A percentile compares a stretch with the other conserved stretches of the same genome.
Conservation (phyloP, 495 filamentous ascomycete species). For the Aspergillus ostianus region DNA sequence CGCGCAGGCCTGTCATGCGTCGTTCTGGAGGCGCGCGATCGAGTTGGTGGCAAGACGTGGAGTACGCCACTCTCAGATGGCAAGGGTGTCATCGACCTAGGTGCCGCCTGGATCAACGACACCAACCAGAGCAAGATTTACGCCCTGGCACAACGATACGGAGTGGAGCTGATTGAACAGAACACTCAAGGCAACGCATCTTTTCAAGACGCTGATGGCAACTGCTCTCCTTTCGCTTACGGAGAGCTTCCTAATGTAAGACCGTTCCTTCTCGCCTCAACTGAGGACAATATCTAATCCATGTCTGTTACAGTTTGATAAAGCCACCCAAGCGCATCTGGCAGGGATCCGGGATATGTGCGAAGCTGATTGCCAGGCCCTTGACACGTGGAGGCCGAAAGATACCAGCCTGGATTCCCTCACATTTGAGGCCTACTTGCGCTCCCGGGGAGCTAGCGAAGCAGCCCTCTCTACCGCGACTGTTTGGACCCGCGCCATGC, state of each 20-base stretch:
- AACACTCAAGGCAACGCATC: constrained; percentile 35
- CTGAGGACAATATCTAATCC: background rate
- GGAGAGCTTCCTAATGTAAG: constrained; percentile 29
- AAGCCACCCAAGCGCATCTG: no score
- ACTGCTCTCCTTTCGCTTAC: constrained; percentile 24
- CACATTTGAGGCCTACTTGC: constrained; percentile 32
- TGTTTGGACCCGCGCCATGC: constrained; percentile 43
- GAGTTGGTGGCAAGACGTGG: constrained; percentile 52
- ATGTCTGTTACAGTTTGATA: background rate
- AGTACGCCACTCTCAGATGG: background rate
- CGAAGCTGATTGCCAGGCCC: constrained; percentile 25
- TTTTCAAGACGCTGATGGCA: constrained; percentile 31
- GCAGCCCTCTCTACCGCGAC: constrained; percentile 28
- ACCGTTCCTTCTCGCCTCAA: background rate
- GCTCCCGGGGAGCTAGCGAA: constrained; percentile 19
- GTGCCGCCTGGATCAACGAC: constrained; percentile 54
- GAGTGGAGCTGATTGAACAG: constrained; percentile 43
- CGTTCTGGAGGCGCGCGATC: constrained; percentile 49
- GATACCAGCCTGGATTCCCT: constrained; percentile 26
- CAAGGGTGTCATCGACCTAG: constrained; percentile 35
- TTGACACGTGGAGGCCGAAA: constrained; percentile 15
- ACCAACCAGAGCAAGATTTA: constrained; percentile 44
- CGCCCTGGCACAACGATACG: constrained; percentile 32
- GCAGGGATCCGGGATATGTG: constrained; percentile 20
- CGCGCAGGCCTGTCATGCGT: constrained; percentile 39